Evolutionary conservation across 345 rosid genomes (phyloP).

Genomic region (Diplotaxis tenuifolia): DNA sequence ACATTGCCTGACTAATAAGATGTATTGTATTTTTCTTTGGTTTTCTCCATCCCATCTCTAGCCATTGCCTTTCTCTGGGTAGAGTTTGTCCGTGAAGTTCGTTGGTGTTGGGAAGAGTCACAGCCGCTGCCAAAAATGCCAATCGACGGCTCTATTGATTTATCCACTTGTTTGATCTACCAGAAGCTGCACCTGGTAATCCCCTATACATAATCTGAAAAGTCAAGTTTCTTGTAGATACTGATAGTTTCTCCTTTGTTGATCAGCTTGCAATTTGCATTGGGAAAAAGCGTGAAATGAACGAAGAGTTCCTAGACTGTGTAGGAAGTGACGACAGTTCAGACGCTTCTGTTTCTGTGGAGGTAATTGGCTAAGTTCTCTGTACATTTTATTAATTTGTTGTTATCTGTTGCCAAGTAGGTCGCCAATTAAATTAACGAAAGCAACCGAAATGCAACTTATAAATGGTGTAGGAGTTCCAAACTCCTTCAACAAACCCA

Average conservation of each 20-base stretch:
- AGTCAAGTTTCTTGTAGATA: conserved; percentile 13
- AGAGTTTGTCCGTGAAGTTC: conserved; percentile 94
- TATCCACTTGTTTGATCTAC: conserved; percentile 80
- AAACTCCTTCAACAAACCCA: conserved; percentile 1
- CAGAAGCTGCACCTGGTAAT: conserved; percentile 95
- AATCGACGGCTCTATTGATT: conserved; percentile 62
- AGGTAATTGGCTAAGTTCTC: conserved; percentile 29
- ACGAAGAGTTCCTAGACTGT: conserved; percentile 86
- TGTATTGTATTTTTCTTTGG: conserved; percentile 6
- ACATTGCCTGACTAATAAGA: neutral
- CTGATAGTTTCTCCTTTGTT: conserved; percentile 34
- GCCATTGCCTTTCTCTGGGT: conserved; percentile 92
- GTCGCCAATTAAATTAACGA: neutral
- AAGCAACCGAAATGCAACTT: neutral
- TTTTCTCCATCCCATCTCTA: conserved; percentile 34
- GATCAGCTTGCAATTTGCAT: conserved; percentile 90
- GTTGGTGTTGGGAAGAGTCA: conserved; percentile 98
- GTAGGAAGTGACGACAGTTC: conserved; percentile 58
- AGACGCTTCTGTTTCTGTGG: conserved; percentile 46
- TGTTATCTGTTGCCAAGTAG: conserved; percentile 19
- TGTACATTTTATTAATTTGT: conserved; percentile 1
- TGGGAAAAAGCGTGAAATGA: conserved; percentile 72
- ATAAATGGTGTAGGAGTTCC: conserved; percentile 2
- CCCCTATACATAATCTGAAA: conserved; percentile 8
- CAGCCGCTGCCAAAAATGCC: conserved; percentile 80